Evolutionary conservation across 306 rosid species (phyloP), one percentile per base, ranked within the genome.

Genomic region (Casuarina equisetifolia): DNA sequence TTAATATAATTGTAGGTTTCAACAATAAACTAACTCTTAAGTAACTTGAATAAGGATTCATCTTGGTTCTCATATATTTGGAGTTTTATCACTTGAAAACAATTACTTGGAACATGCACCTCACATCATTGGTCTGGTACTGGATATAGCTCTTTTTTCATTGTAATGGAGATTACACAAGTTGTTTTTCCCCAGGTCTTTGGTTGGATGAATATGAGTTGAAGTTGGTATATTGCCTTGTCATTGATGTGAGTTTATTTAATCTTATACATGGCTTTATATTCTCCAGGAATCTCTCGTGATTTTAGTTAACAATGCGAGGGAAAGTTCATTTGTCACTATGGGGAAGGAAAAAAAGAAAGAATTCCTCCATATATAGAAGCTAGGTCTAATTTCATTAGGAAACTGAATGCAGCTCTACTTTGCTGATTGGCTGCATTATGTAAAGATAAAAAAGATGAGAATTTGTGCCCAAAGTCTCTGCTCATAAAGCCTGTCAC

Each of bases 371-470:
- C 17, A 13, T 61, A n/a, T n/a, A 25, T 25, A 25, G 32, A 25
- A 25, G 32, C 32, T 25, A 25, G 32, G 32, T 38, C 13, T 62
- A 12, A 63, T 6, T 12, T 58, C 36, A 39, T 15, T 13, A 11
- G 13, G 45, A 63, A 38, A 38, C 32, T 63, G 45, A 38, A 38
- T 38, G 13, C 44, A 62, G 44, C 58, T 52, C 19, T 3, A 52
- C 6, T 52, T 52, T 36, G 42, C 44, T 35, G 69, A 32, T 55
- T 15, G 35, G 44, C 42, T 36, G 42, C 69, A 35, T 62, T n/a
- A 62, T 62, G 11, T 36, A 62, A 51, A 62, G 69, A 62, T 12
- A 35, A 44, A 62, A 36, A 62, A 62, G 16, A 62, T 62, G 69
- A 44, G 39, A 4, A 62, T 35, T 35, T 62, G 69, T 62, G 3